Conservation (phyloP, 345 rosid genomes). For the Diplotaxis tenuifolia region DNA sequence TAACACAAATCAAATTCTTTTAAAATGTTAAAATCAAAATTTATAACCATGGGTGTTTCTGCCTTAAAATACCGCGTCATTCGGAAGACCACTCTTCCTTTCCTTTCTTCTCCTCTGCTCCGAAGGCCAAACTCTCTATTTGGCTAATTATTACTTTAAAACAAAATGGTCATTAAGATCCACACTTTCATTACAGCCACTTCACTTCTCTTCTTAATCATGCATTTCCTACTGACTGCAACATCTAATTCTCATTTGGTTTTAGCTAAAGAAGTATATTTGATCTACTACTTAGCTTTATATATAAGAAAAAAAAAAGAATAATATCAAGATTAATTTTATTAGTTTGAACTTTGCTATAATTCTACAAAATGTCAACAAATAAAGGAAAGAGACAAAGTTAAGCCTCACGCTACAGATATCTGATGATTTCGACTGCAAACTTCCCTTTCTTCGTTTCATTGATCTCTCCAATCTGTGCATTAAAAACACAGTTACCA, state of each 20-base stretch:
- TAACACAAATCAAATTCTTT: neutral
- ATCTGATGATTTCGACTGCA: constrained; percentile 73
- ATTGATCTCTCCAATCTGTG: constrained; percentile 76
- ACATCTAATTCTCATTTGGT: constrained; percentile 8
- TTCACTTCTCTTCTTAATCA: constrained; percentile 6
- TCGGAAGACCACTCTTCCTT: constrained; percentile 30
- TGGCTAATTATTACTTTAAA: constrained; percentile 3
- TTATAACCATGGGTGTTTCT: constrained; percentile 11
- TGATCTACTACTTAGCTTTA: neutral
- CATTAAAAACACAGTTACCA: neutral
- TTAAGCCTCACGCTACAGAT: too few species aligned
- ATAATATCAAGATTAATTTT: too few species aligned
- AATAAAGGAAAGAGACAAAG: neutral
- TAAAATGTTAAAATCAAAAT: constrained; percentile 2
- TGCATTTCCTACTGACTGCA: constrained; percentile 13
- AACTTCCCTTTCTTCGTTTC: constrained; percentile 78
- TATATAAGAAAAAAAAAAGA: too few species aligned
- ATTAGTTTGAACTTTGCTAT: neutral
- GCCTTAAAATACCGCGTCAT: too few species aligned
- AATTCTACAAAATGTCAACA: constrained; percentile 7
- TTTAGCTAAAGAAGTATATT: constrained; percentile 26
- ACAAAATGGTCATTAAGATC: constrained; percentile 25
- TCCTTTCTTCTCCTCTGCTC: constrained; percentile 20
- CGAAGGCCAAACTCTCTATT: constrained; percentile 28
- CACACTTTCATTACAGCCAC: constrained; percentile 17